These are phyloP conservation scores for Chloris gayana DNA, from an alignment of 176 grass and related monocot genomes.

Conservation along the genomic window DNA sequence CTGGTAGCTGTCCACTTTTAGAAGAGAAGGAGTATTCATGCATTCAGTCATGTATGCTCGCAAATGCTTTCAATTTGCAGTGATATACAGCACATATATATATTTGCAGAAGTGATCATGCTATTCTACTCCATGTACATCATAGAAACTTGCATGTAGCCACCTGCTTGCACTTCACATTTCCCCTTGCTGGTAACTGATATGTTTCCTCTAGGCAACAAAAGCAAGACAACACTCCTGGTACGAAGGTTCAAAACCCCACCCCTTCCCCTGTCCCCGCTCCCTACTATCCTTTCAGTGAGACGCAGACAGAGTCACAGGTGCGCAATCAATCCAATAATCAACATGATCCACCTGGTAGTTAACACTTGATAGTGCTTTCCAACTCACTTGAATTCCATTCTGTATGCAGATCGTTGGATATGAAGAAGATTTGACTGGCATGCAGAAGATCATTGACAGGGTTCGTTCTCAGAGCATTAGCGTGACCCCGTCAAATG, in stretches of 20 bases:
- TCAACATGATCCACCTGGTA: constrained; percentile 9
- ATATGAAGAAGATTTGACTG: constrained; percentile 88
- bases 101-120: constrained; percentile 18
- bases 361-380: not conserved
- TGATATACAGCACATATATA: not conserved
- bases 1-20: not conserved
- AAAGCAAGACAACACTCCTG: constrained; percentile 48
- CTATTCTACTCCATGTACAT: not conserved
- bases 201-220: constrained; percentile 48
- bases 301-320: constrained; percentile 92
- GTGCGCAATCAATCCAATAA: constrained; percentile 36
- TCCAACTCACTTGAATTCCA: not conserved
- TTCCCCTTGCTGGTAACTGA: constrained; percentile 16
- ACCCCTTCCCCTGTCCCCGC: constrained; percentile 18
- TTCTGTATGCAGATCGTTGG: constrained; percentile 54
- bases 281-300: constrained; percentile 74
- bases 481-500: constrained; percentile 44
- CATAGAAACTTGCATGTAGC: constrained; percentile 11
- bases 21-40: not conserved
- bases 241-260: not conserved
- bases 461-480: constrained; percentile 73
- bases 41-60: constrained; percentile 12
- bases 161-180: constrained; percentile 10
- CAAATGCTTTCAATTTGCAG: constrained; percentile 25
- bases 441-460: constrained; percentile 94